These are phyloP conservation scores for Dorcoceras hygrometricum DNA, from an alignment of 257 asterid genomes.

Conservation along the genomic window DNA sequence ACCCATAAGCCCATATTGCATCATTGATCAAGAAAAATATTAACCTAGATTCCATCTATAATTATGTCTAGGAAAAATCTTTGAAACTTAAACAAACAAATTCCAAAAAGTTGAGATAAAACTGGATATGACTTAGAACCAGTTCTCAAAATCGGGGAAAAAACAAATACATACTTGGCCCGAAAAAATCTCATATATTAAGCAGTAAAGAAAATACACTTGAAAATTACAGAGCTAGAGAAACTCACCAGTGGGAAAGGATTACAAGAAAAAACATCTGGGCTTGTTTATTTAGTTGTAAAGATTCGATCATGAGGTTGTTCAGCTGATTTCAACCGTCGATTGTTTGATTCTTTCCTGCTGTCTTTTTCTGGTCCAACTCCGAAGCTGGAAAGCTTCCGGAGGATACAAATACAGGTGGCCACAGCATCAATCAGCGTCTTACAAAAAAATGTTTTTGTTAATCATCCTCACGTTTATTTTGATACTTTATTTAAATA, in stretches of 20 bases:
- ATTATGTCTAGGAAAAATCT: not conserved
- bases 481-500: no score
- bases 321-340: slow-evolving; percentile 5
- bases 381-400: not conserved
- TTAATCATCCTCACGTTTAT: no score
- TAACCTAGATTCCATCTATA: not conserved
- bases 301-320: not conserved
- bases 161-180: not conserved
- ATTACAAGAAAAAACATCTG: not conserved
- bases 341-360: not conserved
- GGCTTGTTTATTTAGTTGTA: not conserved
- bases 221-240: not conserved
- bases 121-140: not conserved
- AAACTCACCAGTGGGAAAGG: slow-evolving; percentile 5
- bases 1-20: slow-evolving; percentile 6
- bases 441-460: no score
- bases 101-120: not conserved
- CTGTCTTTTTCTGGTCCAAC: no score
- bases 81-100: not conserved
- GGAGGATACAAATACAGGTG: not conserved
- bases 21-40: not conserved
- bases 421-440: not conserved
- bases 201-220: not conserved
- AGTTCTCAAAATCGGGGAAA: slow-evolving; percentile 2
- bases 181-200: not conserved